Conservation (phyloP, 208 protist species). For the Trypanosoma vivax region DNA sequence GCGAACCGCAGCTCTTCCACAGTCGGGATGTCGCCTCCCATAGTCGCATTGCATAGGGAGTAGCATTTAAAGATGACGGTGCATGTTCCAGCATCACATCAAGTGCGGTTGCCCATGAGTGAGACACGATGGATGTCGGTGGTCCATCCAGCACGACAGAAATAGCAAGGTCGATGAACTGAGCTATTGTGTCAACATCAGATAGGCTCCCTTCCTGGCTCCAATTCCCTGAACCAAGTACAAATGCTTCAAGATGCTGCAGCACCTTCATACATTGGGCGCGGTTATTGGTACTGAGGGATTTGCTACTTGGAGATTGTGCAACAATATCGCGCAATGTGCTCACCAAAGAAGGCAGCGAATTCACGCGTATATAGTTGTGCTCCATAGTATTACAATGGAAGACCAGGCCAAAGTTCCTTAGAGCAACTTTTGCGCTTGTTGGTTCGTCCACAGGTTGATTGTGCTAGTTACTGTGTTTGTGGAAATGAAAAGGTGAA, state of each 20-base stretch:
- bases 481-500: too few relatives aligned
- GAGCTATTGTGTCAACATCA: conserved; percentile 11
- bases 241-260: conserved; percentile 5
- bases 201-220: conserved; percentile 13
- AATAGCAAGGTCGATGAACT: conserved; percentile 28
- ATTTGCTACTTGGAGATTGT: background rate
- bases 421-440: background rate
- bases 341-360: background rate
- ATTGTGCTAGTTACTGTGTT: too few relatives aligned
- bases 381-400: background rate
- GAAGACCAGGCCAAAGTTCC: background rate
- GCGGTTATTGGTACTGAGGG: background rate
- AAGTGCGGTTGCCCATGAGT: conserved; percentile 33
- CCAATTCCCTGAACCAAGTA: background rate
- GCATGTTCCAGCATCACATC: conserved; percentile 10
- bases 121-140: conserved; percentile 34
- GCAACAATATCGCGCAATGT: background rate
- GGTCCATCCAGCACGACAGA: conserved; percentile 30
- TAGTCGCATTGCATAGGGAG: conserved; percentile 18
- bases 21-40: conserved; percentile 27
- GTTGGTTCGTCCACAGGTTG: background rate
- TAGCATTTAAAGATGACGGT: conserved; percentile 5
- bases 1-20: conserved; percentile 9
- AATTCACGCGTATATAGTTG: background rate
- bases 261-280: conserved; percentile 5